Percentiles rank a stretch among this genome's conserved stretches.
phyloP scores from a whole-genome alignment of 441 rosid species.

The Raphanus hybrid region DNA sequence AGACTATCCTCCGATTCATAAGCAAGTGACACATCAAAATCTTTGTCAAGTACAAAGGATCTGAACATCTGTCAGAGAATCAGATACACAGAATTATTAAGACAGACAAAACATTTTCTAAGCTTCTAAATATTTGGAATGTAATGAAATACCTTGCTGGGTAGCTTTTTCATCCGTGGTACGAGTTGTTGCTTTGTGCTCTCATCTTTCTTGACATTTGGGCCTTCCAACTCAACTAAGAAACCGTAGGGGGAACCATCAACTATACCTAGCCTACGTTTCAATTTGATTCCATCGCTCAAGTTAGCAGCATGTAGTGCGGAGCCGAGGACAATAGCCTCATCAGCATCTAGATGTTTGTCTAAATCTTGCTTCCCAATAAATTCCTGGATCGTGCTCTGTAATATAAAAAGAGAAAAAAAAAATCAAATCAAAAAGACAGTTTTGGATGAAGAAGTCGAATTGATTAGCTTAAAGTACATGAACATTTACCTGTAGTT shows the following conservation, averaged over 20 bases:
- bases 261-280: conserved; percentile 90
- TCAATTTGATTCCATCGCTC: conserved; percentile 97
- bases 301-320: conserved; percentile 92
- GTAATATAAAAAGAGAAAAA: conserved; percentile 29
- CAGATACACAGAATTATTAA: conserved; percentile 35
- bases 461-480: conserved; percentile 8
- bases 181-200: conserved; percentile 73
- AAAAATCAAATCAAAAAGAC: not conserved
- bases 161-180: conserved; percentile 93
- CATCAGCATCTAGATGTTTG: conserved; percentile 99
- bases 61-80: conserved; percentile 77
- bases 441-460: conserved; percentile 15
- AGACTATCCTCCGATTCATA: conserved; percentile 76
- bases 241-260: conserved; percentile 96
- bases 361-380: conserved; percentile 89
- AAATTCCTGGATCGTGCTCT: conserved; percentile 92
- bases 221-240: conserved; percentile 74
- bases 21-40: conserved; percentile 88
- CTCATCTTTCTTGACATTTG: conserved; percentile 71
- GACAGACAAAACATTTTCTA: conserved; percentile 3
- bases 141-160: conserved; percentile 77
- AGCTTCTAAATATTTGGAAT: conserved; percentile 24
- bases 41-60: conserved; percentile 74
- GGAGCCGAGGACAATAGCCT: conserved; percentile 93
- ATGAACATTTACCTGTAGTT: conserved; percentile 78